Evolutionary conservation across 768 basidiomycete species (phyloP).

Genomic region (Kwoniella sp.): DNA sequence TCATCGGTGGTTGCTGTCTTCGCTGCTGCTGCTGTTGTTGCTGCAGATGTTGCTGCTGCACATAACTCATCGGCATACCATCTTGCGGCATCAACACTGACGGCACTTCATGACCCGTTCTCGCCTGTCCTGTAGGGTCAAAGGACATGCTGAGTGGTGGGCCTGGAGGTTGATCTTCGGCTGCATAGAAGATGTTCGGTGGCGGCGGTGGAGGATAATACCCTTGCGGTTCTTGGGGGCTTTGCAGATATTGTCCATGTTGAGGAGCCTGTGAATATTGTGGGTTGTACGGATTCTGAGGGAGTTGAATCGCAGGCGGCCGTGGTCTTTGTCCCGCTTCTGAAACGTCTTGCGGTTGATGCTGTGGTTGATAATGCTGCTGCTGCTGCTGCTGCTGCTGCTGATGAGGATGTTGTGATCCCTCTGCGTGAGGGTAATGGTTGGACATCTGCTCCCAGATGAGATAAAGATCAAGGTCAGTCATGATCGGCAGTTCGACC

Average conservation of each 20-base stretch:
- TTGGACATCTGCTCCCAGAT: slow-evolving; percentile 19
- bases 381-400: background rate
- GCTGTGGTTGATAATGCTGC: background rate
- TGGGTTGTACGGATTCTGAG: slow-evolving; percentile 13
- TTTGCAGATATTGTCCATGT: background rate
- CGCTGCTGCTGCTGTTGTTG: slow-evolving; percentile 14
- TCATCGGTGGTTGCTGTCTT: slow-evolving; percentile 1
- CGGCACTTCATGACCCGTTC: slow-evolving; percentile 8
- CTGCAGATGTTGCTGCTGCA: slow-evolving; percentile 10
- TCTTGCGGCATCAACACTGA: slow-evolving; percentile 16
- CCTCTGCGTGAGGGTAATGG: slow-evolving; percentile 19
- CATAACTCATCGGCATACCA: slow-evolving; percentile 9
- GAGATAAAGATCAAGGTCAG: background rate
- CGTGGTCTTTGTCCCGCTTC: background rate
- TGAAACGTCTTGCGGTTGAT: slow-evolving; percentile 6
- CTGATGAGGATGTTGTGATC: slow-evolving; percentile 1
- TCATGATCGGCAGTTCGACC: background rate
- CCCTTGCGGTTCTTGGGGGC: slow-evolving; percentile 2
- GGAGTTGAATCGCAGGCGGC: slow-evolving; percentile 12
- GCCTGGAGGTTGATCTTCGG: slow-evolving; percentile 14
- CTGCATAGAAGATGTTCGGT: slow-evolving; percentile 31
- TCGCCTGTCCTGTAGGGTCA: background rate
- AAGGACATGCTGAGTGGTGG: slow-evolving; percentile 19
- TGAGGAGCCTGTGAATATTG: background rate
- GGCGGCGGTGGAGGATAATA: slow-evolving; percentile 26